These are phyloP conservation scores for Blastocystis sp. DNA, from an alignment of 352 stramenopile genomes.

Conservation along the genomic window DNA sequence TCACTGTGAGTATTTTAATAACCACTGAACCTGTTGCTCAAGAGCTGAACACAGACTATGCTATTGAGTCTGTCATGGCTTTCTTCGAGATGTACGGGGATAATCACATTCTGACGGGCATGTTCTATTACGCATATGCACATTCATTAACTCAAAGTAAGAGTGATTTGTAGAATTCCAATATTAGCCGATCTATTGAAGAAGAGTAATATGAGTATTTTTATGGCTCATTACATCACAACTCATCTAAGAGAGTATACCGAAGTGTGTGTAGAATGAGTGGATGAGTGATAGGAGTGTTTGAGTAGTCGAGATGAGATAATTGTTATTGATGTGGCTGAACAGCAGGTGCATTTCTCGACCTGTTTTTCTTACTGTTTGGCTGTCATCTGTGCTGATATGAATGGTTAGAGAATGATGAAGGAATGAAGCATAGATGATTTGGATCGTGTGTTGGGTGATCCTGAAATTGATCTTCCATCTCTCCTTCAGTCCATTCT, in stretches of 20 bases:
- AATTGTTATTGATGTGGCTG: neutral
- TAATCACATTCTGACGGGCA: neutral
- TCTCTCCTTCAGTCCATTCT: neutral
- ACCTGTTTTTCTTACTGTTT: constrained; percentile 47
- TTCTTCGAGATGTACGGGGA: neutral
- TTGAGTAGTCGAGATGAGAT: constrained; percentile 4
- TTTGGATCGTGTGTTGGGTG: neutral
- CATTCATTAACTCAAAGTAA: neutral
- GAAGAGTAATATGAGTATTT: neutral
- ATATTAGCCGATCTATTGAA: neutral
- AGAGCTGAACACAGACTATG: constrained; percentile 18
- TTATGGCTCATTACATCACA: constrained; percentile 26
- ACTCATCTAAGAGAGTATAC: neutral
- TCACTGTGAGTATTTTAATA: neutral
- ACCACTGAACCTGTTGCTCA: neutral
- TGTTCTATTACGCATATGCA: constrained; percentile 16
- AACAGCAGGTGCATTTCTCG: neutral
- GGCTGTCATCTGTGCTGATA: neutral
- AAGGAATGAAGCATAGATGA: neutral
- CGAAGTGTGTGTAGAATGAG: neutral
- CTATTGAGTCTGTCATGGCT: neutral
- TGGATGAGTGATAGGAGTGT: constrained; percentile 16
- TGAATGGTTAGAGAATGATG: neutral
- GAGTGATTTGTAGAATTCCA: neutral
- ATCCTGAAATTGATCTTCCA: neutral